phyloP scores from a whole-genome alignment of 2,329 filamentous ascomycete genomes.

The Paraconiothyrium sp. region DNA sequence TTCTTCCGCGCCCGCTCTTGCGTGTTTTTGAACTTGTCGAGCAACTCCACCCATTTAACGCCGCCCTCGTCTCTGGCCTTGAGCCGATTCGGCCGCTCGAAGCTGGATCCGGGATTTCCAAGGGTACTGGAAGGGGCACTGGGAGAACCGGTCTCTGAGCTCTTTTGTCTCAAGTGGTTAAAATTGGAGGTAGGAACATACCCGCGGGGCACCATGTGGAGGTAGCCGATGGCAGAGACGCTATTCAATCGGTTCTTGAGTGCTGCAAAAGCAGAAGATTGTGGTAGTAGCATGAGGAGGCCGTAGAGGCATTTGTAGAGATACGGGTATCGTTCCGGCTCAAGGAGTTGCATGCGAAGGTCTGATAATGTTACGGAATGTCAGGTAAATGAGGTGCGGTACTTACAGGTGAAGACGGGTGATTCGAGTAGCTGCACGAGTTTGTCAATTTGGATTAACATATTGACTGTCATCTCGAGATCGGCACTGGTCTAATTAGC shows the following conservation, averaged over 20 bases:
- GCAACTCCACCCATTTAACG: conserved; percentile 89
- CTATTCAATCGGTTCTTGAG: conserved; percentile 96
- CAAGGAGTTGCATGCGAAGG: conserved; percentile 90
- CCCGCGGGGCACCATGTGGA: conserved; percentile 83
- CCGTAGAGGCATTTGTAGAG: conserved; percentile 98
- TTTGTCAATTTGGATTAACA: conserved; percentile 98
- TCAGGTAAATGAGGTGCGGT: neutral
- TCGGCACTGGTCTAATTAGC: conserved; percentile 74
- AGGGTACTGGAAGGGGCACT: conserved; percentile 44
- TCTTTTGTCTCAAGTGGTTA: conserved; percentile 54
- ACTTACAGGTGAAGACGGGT: conserved; percentile 93
- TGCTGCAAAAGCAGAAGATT: conserved; percentile 95
- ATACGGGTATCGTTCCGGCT: conserved; percentile 93
- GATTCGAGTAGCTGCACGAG: conserved; percentile 96
- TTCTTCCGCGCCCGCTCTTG: conserved; percentile 84
- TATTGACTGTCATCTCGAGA: conserved; percentile 98
- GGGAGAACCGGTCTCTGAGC: conserved; percentile 51
- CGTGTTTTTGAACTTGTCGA: conserved; percentile 92
- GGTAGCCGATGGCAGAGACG: conserved; percentile 94
- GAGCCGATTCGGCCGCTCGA: conserved; percentile 72
- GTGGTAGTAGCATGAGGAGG: conserved; percentile 95
- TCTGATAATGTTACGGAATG: conserved; percentile 61
- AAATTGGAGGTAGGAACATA: conserved; percentile 63
- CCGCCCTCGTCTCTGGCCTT: conserved; percentile 83
- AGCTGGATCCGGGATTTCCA: conserved; percentile 48